Evolutionary conservation across 2,329 filamentous ascomycete genomes (phyloP), one percentile per base, ranked within the genome.

Genomic region (Metarhizium brunneum): DNA sequence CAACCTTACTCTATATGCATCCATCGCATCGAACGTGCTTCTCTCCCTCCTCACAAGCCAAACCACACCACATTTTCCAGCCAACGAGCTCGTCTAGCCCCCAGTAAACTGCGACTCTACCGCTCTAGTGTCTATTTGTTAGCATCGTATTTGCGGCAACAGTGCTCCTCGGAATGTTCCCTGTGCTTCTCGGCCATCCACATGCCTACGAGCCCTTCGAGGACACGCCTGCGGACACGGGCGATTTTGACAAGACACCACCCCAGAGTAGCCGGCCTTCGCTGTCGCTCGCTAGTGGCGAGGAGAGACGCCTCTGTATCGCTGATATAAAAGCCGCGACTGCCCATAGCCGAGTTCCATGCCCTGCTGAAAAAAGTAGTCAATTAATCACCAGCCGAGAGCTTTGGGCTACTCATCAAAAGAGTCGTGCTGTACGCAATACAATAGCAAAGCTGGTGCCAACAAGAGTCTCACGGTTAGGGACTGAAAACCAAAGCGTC

Each of bases 221-320:
- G 32, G 55, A 58, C 45, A 51, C 52, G 4, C 55, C 61, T 36
- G 61, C 63, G 56, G 61, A 62, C 13, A 38, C 52, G 38, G 62
- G 62, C n/a, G 63, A 64, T 50, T 69, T 72, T 52, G 66, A 71
- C 55, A 57, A 61, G 20, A 70, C 69, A 20, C 68, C 70, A 18
- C 60, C 64, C n/a, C 64, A 66, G 8, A 71, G 69, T 50, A 55
- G 57, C 32, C 66, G 64, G 16, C 55, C 64, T 16, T 70, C 67
- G 8, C 50, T 69, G 8, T 61, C 64, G 1, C 48, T 60, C 13
- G 50, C 63, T 29, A 59, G 61, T 18, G 25, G 53, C 18, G 7
- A 29, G 18, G 20, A 16, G 7, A 30, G 13, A 48, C 7, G 14
- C 13, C 4, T 7, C 7, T 48, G n/a, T 4, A 18, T 29, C 10